Percentiles rank a stretch among this genome's conserved stretches.
These are phyloP conservation scores for Pyrenochaeta sp. DNA, from an alignment of 2,329 filamentous ascomycete genomes.

Conservation along the genomic window DNA sequence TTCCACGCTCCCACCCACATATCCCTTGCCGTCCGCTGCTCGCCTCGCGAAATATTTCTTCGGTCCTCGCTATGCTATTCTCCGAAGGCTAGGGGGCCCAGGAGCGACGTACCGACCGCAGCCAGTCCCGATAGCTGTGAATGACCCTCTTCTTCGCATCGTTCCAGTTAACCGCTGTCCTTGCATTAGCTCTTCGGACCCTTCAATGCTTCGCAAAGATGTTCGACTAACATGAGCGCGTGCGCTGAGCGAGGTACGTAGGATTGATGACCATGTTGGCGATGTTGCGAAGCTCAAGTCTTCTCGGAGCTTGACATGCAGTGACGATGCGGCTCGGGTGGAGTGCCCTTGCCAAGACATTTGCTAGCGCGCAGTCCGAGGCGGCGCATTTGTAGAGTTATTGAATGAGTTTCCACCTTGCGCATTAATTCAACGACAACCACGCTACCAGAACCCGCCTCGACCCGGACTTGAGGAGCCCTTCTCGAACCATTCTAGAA, in stretches of 20 bases:
- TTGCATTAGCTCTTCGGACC: conserved; percentile 25
- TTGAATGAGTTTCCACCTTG: conserved; percentile 14
- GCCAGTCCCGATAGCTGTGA: conserved; percentile 92
- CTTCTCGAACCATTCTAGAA: neutral
- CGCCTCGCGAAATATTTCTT: neutral
- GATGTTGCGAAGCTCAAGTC: conserved; percentile 37
- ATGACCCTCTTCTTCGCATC: conserved; percentile 90
- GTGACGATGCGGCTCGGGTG: conserved; percentile 46
- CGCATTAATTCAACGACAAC: neutral
- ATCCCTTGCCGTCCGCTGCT: neutral
- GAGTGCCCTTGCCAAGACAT: conserved; percentile 38
- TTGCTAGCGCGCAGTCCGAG: conserved; percentile 32
- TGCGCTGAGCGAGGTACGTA: conserved; percentile 78
- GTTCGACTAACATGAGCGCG: conserved; percentile 58
- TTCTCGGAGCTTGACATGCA: conserved; percentile 26
- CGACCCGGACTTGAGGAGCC: neutral
- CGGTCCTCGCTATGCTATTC: neutral
- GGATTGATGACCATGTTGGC: conserved; percentile 81
- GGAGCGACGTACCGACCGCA: conserved; percentile 80
- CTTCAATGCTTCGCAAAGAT: conserved; percentile 21
- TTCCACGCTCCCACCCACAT: neutral
- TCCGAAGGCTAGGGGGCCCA: neutral
- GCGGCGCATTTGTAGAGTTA: conserved; percentile 26
- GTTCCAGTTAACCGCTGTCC: conserved; percentile 81
- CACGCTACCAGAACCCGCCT: neutral